Conservation (phyloP, 2,329 filamentous ascomycete genomes). For the Aspergillus sojae region DNA sequence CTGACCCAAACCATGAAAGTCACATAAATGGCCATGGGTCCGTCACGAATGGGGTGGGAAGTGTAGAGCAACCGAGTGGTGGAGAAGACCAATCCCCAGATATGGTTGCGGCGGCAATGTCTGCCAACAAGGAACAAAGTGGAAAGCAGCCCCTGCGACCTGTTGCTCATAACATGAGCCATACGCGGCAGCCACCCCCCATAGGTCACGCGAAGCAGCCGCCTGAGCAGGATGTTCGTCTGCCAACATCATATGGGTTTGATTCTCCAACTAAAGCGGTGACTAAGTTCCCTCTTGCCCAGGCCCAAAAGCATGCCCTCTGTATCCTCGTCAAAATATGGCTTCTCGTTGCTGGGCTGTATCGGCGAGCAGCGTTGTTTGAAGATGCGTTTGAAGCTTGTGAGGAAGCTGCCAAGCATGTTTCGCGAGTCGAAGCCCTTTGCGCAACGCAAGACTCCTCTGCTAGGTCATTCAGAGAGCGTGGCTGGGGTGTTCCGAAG, state of each 20-base stretch:
- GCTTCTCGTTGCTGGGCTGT: slow-evolving; percentile 87
- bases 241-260: slow-evolving; percentile 40
- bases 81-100: slow-evolving; percentile 17
- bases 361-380: slow-evolving; percentile 76
- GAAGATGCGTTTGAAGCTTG: slow-evolving; percentile 80
- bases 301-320: slow-evolving; percentile 59
- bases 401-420: slow-evolving; percentile 77
- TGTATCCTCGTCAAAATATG: slow-evolving; percentile 75
- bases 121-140: slow-evolving; percentile 27
- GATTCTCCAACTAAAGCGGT: slow-evolving; percentile 45
- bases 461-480: slow-evolving; percentile 62
- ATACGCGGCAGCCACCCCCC: slow-evolving; percentile 37
- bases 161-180: slow-evolving; percentile 42
- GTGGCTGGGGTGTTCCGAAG: slow-evolving; percentile 77
- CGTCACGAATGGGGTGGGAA: slow-evolving; percentile 8
- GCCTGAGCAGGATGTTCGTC: slow-evolving; percentile 43
- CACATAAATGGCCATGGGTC: slow-evolving; percentile 25
- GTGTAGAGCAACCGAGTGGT: slow-evolving; percentile 18
- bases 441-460: slow-evolving; percentile 64
- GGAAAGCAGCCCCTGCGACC: slow-evolving; percentile 37
- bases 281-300: slow-evolving; percentile 53
- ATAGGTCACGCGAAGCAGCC: slow-evolving; percentile 47
- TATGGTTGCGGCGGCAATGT: slow-evolving; percentile 34
- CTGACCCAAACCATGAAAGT: slow-evolving; percentile 22
- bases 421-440: slow-evolving; percentile 70